phyloP scores from a whole-genome alignment of 257 asterid species.

The Ballota nigra region DNA sequence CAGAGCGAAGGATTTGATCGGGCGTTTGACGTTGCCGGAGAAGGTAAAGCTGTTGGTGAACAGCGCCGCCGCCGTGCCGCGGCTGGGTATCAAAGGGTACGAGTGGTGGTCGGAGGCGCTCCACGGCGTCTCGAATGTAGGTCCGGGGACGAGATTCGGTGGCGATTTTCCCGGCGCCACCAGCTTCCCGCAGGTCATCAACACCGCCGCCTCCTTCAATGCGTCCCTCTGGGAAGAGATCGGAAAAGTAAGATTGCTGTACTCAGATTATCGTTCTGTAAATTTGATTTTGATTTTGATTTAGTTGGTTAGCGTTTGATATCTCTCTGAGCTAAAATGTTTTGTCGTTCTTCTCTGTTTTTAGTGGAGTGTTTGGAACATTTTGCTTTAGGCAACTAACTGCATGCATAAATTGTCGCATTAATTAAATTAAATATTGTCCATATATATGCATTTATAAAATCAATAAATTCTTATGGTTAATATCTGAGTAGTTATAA shows the following conservation, averaged over 20 bases:
- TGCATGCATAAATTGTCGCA: background rate
- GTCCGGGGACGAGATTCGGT: constrained; percentile 75
- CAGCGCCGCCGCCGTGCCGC: constrained; percentile 61
- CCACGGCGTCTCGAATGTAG: constrained; percentile 80
- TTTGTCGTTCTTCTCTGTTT: background rate
- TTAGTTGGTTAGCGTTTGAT: background rate
- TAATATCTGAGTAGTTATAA: no score
- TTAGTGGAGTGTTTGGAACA: background rate
- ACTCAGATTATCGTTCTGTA: background rate
- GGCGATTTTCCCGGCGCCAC: constrained; percentile 81
- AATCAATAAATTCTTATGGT: no score
- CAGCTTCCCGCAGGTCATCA: constrained; percentile 88
- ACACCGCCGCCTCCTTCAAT: constrained; percentile 84
- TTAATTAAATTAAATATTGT: background rate
- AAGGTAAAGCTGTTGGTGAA: constrained; percentile 58
- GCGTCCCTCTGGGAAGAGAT: constrained; percentile 76
- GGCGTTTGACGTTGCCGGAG: constrained; percentile 70
- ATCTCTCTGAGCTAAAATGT: background rate
- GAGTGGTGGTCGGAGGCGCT: constrained; percentile 99
- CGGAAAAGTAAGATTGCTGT: constrained; percentile 52
- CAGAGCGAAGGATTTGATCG: constrained; percentile 65
- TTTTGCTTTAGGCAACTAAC: background rate
- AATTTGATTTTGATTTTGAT: background rate
- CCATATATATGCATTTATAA: no score
- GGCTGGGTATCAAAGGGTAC: constrained; percentile 68